Base-by-base conservation (phyloP, 176 grass and related monocot genomes). In the Rhipidocladum racemiflorum region DNA sequence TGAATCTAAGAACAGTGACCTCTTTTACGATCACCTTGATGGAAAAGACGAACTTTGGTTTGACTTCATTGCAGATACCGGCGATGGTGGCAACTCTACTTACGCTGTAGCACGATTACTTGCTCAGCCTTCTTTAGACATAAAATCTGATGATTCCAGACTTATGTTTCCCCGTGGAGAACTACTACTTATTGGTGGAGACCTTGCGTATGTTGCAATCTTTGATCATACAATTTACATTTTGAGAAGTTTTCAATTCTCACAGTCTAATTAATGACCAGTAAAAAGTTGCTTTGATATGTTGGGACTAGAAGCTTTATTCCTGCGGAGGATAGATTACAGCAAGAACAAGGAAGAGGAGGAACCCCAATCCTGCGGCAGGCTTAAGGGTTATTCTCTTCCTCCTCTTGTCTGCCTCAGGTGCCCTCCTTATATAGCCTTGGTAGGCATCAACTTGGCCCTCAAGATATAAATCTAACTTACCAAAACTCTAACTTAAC, bases 51-150 rank as follows among this genome's bases (percentile, higher is more conserved):
- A 93, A 67, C 83, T 99, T 75, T 99, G 92, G 96, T 99, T 99
- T 61, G 96, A 99, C 87, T 99, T 99, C 76, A 88, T 99, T 85
- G 96, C 96, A 69, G 96, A 99, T 74, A 99, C 93, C 10, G 96
- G 93, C 4, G 96, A 99, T 39, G 96, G 96, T 71, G 96, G 96
- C 24, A 99, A 95, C 50, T 99, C 92, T 14, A 90, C 92, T 17
- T 99, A 99, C 74, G 64, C 93, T 39, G 85, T 99, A 53, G 96
- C 96, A 79, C 90, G 91, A 46, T 74, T 99, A 66, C 83, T 99
- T 76, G 96, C 96, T 30, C 92, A 95, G 77, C 91, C 89, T 83
- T 95, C 80, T 28, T 65, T 87, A 81, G n/a, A 73, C 4, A 25
- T 86, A 86, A 86, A 86, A 68, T 83, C 89, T 46, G 75, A 94